phyloP scores from a whole-genome alignment of 768 basidiomycete genomes.

The Pholiota conissans region DNA sequence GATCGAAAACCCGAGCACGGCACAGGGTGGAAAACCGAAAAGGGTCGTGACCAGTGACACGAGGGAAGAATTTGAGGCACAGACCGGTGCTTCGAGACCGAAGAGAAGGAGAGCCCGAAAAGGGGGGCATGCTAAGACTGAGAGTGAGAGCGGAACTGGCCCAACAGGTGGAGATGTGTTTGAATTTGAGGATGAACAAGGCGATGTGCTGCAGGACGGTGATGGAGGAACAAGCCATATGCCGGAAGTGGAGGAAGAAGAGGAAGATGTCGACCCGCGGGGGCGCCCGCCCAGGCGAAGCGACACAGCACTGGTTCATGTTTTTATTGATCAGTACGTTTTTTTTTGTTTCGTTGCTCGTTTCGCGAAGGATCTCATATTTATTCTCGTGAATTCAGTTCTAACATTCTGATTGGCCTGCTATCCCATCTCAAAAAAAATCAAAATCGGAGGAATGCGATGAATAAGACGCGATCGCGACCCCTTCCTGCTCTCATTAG shows the following conservation, averaged over 20 bases:
- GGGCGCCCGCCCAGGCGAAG: conserved; percentile 29
- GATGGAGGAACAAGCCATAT: not conserved
- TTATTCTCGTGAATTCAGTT: conserved; percentile 52
- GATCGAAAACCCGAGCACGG: conserved; percentile 19
- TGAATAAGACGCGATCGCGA: conserved; percentile 9
- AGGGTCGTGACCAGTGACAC: not conserved
- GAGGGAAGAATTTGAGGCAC: not conserved
- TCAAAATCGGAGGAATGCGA: conserved; percentile 13
- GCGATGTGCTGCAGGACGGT: not conserved
- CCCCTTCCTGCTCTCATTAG: conserved; percentile 17
- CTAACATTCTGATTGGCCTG: conserved; percentile 86
- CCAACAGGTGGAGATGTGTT: conserved; percentile 14
- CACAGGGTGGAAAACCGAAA: conserved; percentile 9
- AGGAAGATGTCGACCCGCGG: conserved; percentile 35
- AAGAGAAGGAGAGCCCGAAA: conserved; percentile 20
- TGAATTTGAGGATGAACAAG: conserved; percentile 13
- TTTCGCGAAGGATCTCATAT: not conserved
- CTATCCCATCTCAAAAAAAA: conserved; percentile 63
- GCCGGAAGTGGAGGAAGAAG: conserved; percentile 28
- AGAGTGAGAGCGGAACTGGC: conserved; percentile 17
- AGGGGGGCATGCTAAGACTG: conserved; percentile 19
- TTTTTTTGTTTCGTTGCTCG: conserved; percentile 7
- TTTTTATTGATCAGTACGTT: conserved; percentile 64
- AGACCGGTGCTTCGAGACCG: not conserved
- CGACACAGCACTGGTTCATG: conserved; percentile 38